Evolutionary conservation across 2,329 filamentous ascomycete genomes (phyloP), one percentile per base, ranked within the genome.

Genomic region (Aureobasidium sp.): DNA sequence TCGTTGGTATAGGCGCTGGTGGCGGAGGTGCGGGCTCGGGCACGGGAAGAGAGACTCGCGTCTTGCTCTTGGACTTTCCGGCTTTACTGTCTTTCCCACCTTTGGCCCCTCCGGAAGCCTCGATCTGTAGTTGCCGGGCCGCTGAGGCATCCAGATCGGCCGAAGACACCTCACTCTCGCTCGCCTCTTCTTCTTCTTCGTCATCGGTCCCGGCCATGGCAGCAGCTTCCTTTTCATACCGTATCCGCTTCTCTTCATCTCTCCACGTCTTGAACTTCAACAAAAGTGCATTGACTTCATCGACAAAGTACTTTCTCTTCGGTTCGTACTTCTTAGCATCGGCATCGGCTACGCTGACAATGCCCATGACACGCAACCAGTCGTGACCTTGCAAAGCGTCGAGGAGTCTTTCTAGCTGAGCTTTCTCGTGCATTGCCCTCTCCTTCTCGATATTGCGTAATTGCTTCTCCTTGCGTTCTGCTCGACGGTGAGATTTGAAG

Each of bases 281-380:
- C 22, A 97, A 81, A 34, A 97, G 87, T 0, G 82, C 82, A 65
- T 90, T 82, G 63, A 95, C 92, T 64, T 95, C 91, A 62, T 82
- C 83, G 68, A 97, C 88, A 71, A 97, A 96, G 72, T 93, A 87
- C 64, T 87, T 82, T 31, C 94, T 84, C 64, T 94, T 94, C 2
- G 88, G 86, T 74, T 96, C 91, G 74, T 91, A 97, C 34, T 87
- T 84, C 73, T 89, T 94, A 75, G 90, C 93, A 70, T 90, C 90
- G 25, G 85, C 86, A 70, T 97, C 92, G 0, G 91, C 95, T 41
- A 95, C 77, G 41, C 83, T 90, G 66, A 86, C 93, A 37, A 97
- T 88, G 29, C 93, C 94, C 86, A 99, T 91, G 4, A 92, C 84
- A 64, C 89, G 87, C 62, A 97, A 80, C 94, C 94, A 99, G 74